Evolutionary conservation across 257 asterid genomes (phyloP).

Genomic region (Lithospermum erythrorhizon): DNA sequence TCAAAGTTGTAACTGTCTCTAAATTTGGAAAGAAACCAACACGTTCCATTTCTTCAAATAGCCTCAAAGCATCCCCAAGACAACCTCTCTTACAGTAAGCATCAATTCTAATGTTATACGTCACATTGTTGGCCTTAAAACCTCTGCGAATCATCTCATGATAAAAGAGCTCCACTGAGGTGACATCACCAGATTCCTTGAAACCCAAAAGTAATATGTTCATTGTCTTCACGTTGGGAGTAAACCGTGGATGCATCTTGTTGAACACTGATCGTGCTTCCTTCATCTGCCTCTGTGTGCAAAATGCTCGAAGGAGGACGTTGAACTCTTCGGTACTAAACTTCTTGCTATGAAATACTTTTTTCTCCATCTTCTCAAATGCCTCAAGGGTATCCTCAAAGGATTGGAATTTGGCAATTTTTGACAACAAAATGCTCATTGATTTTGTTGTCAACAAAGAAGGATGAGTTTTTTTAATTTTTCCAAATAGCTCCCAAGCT

Average conservation of each 20-base stretch:
- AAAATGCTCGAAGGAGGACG: slow-evolving; percentile 71
- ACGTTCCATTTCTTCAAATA: slow-evolving; percentile 64
- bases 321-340: slow-evolving; percentile 74
- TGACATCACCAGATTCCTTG: slow-evolving; percentile 71
- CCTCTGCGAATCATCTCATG: slow-evolving; percentile 89
- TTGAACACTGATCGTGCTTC: slow-evolving; percentile 78
- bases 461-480: slow-evolving; percentile 39
- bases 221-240: slow-evolving; percentile 77
- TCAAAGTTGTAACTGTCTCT: slow-evolving; percentile 69
- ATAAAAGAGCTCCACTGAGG: slow-evolving; percentile 78
- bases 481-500: slow-evolving; percentile 70
- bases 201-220: slow-evolving; percentile 83
- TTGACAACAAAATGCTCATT: slow-evolving; percentile 79
- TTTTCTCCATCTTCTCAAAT: slow-evolving; percentile 67
- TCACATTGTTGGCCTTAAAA: slow-evolving; percentile 53
- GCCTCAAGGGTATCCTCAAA: slow-evolving; percentile 70
- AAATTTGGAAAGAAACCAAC: slow-evolving; percentile 40
- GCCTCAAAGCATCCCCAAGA: slow-evolving; percentile 66
- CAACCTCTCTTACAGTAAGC: slow-evolving; percentile 67
- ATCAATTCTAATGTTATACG: slow-evolving; percentile 61
- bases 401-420: slow-evolving; percentile 63
- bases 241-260: slow-evolving; percentile 45
- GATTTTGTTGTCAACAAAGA: slow-evolving; percentile 71
- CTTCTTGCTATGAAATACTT: slow-evolving; percentile 31
- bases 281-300: slow-evolving; percentile 80